Evolutionary conservation across 345 rosid genomes (phyloP).

Genomic region (Citrus maxima): DNA sequence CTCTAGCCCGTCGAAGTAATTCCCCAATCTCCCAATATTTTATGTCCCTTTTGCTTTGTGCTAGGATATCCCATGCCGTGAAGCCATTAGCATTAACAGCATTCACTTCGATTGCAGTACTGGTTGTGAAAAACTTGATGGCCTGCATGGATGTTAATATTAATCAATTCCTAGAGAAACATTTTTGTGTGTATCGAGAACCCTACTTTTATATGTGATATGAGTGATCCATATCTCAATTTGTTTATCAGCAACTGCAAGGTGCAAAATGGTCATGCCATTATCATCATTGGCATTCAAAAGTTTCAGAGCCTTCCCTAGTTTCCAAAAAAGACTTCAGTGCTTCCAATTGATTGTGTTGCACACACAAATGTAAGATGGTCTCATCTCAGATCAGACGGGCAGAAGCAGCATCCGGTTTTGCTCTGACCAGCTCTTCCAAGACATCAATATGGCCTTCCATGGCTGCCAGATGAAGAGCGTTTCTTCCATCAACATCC

Average conservation of each 20-base stretch:
- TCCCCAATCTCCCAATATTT: too few relatives aligned
- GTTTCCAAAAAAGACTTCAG: neutral
- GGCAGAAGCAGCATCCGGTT: neutral
- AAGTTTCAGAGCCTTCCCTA: too few relatives aligned
- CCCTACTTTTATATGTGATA: neutral
- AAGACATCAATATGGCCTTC: slow-evolving; percentile 1
- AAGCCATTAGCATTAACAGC: too few relatives aligned
- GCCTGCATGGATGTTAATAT: slow-evolving; percentile 4
- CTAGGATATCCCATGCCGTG: too few relatives aligned
- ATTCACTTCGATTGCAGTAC: slow-evolving; percentile 11
- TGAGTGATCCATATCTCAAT: slow-evolving; percentile 21
- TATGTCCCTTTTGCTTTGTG: too few relatives aligned
- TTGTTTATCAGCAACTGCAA: slow-evolving; percentile 17
- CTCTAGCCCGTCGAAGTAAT: slow-evolving; percentile 14
- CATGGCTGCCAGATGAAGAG: slow-evolving; percentile 10
- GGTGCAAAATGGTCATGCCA: slow-evolving; percentile 8
- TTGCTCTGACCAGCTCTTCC: neutral
- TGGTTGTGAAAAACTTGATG: slow-evolving; percentile 10
- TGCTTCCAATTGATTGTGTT: neutral
- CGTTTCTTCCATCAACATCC: neutral
- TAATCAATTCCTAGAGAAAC: neutral
- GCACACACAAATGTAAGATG: slow-evolving; percentile 18
- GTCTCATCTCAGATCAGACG: neutral
- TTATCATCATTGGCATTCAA: too few relatives aligned
- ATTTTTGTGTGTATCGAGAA: neutral